A percentile compares a stretch with the other conserved stretches of the same genome.
Conservation (phyloP, 768 basidiomycete species). For the Termitomyces eurrhizus region DNA sequence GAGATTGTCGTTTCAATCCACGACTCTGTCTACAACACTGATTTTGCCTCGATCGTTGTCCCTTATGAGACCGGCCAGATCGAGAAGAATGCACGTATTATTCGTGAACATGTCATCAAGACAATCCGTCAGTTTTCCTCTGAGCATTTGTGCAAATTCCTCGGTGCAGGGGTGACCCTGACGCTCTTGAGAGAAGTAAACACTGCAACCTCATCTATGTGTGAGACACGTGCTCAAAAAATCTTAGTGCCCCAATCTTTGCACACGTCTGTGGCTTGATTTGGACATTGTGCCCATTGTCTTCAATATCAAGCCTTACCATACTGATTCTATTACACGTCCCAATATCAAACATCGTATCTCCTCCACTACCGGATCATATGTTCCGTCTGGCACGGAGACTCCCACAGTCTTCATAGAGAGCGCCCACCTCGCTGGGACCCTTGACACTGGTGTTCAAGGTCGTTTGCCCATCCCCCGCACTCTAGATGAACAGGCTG, state of each 20-base stretch:
- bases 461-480: slow-evolving; percentile 69
- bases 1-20: slow-evolving; percentile 80
- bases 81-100: slow-evolving; percentile 52
- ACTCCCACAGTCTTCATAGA: slow-evolving; percentile 72
- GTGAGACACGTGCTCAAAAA: slow-evolving; percentile 17
- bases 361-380: slow-evolving; percentile 75
- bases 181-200: slow-evolving; percentile 64
- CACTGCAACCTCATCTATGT: slow-evolving; percentile 7
- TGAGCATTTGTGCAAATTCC: slow-evolving; percentile 83
- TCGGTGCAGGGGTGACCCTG: slow-evolving; percentile 78
- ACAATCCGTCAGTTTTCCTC: slow-evolving; percentile 66
- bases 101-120: slow-evolving; percentile 63
- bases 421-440: slow-evolving; percentile 43
- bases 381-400: slow-evolving; percentile 71
- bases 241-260: slow-evolving; percentile 68
- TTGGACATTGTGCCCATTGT: slow-evolving; percentile 82
- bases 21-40: slow-evolving; percentile 82
- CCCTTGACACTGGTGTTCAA: slow-evolving; percentile 39
- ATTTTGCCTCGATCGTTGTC: slow-evolving; percentile 60
- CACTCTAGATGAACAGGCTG: slow-evolving; percentile 80
- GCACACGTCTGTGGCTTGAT: slow-evolving; percentile 80
- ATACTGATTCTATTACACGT: slow-evolving; percentile 73
- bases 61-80: slow-evolving; percentile 48
- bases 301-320: slow-evolving; percentile 82
- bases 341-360: slow-evolving; percentile 82